These are phyloP conservation scores for Tetracladium maxilliforme DNA, from an alignment of 2,329 filamentous ascomycete species.

Conservation along the genomic window DNA sequence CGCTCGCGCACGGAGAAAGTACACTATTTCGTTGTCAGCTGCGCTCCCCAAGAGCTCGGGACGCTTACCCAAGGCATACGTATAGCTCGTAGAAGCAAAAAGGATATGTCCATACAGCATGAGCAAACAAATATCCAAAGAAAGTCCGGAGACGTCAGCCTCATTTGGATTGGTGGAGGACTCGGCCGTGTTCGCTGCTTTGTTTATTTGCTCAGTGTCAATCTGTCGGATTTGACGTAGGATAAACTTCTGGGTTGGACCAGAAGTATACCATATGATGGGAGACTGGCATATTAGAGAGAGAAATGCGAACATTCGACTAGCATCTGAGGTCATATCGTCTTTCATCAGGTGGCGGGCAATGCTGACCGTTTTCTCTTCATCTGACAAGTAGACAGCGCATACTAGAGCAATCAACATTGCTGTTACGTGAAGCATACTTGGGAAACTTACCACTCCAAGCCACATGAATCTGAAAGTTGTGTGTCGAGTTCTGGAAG, in stretches of 20 bases:
- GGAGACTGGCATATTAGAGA: slow-evolving; percentile 63
- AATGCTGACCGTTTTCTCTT: slow-evolving; percentile 57
- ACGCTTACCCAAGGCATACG: slow-evolving; percentile 57
- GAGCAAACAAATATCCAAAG: slow-evolving; percentile 72
- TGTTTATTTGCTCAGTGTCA: slow-evolving; percentile 2
- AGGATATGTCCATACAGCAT: slow-evolving; percentile 86
- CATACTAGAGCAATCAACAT: too few relatives aligned
- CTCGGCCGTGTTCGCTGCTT: slow-evolving; percentile 3
- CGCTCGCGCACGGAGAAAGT: slow-evolving; percentile 67
- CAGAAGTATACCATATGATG: slow-evolving; percentile 62
- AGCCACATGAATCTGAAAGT: slow-evolving; percentile 60
- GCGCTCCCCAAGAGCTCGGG: background rate
- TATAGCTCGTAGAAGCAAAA: slow-evolving; percentile 70
- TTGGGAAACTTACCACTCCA: slow-evolving; percentile 49
- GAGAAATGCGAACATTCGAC: slow-evolving; percentile 69
- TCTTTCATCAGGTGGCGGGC: slow-evolving; percentile 76
- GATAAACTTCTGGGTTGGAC: slow-evolving; percentile 79
- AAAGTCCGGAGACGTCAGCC: too few relatives aligned
- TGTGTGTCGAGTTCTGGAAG: slow-evolving; percentile 56
- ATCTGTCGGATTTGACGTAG: slow-evolving; percentile 69
- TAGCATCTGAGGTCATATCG: slow-evolving; percentile 66
- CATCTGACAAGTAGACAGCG: too few relatives aligned
- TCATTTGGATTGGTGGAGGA: too few relatives aligned
- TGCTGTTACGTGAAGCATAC: too few relatives aligned
- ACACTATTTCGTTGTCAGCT: slow-evolving; percentile 30